phyloP scores from a whole-genome alignment of 2,329 filamentous ascomycete genomes.

The Colletotrichum euphorbiae region DNA sequence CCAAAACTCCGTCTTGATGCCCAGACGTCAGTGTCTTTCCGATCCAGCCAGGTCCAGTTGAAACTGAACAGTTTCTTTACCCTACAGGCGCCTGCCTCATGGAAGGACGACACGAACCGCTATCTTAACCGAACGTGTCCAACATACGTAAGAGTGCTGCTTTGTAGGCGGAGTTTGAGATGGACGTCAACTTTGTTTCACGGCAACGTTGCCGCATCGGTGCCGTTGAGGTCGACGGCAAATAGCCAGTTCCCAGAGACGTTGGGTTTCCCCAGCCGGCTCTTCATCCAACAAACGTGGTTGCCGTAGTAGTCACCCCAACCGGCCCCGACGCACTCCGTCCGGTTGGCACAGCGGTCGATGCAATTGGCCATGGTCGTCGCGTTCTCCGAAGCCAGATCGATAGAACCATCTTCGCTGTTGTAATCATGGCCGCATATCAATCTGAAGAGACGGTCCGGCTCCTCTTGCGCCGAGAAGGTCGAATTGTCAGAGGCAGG shows the following conservation, averaged over 20 bases:
- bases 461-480: slow-evolving; percentile 27
- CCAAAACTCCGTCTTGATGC: background rate
- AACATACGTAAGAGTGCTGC: background rate
- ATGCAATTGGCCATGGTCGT: slow-evolving; percentile 42
- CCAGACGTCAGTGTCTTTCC: background rate
- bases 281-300: slow-evolving; percentile 43
- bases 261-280: slow-evolving; percentile 31
- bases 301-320: slow-evolving; percentile 41
- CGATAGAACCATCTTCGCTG: slow-evolving; percentile 34
- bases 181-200: background rate
- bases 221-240: slow-evolving; percentile 28
- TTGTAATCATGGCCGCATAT: slow-evolving; percentile 42
- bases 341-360: slow-evolving; percentile 41
- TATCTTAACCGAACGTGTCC: too few species aligned
- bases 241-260: slow-evolving; percentile 34
- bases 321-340: slow-evolving; percentile 41
- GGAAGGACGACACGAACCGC: too few species aligned
- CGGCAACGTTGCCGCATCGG: background rate
- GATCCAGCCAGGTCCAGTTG: too few species aligned
- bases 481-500: slow-evolving; percentile 37
- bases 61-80: too few species aligned
- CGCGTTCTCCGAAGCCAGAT: slow-evolving; percentile 33
- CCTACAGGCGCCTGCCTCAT: too few species aligned
- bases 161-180: too few species aligned
- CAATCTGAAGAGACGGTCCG: slow-evolving; percentile 34